Base-by-base conservation (phyloP, 1,284 basidiomycete species). In the Heterobasidion annosum region DNA sequence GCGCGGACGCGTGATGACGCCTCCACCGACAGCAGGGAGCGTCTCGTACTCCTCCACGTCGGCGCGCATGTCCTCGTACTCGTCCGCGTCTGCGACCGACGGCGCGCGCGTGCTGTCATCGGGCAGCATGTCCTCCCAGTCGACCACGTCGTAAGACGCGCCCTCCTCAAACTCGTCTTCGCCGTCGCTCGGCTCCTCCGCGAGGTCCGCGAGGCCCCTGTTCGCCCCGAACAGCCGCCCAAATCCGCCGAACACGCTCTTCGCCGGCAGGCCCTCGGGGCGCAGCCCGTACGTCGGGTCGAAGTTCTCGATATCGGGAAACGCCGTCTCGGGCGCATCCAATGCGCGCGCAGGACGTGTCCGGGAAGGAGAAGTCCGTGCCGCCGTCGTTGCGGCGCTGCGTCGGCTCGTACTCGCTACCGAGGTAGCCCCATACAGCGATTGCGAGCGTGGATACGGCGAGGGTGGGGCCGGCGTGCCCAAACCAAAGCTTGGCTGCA, bases 251-350 rank as follows among this genome's bases (percentile, higher is more conserved):
- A 91, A 92, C 1, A 79, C 73, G 58, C 82, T 85, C 66, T 88
- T 89, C 1, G 75, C 73, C 0, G 93, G 93, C 5, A 95, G 75
- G 10, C 89, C 88, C 63, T 95, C 93, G 0, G 92, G 91, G 13
- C 95, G 85, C n/a, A 98, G 74, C n/a, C 95, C 95, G 64, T 98
- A 98, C 0, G 95, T 98, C 0, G 94, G 95, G 64, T 98, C 95
- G 68, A 92, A 97, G 58, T 89, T 83, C 69, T 96, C 94, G 44
- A 94, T 79, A 54, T 95, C 92, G 1, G 90, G 85, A 58, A 88
- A 84, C 8, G 83, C 78, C 10, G 77, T 75, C 56, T 61, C 59
- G 18, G 73, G 69, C 1, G 73, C 62, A 19, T 78, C 75, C n/a
- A 70, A 58, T 9, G 62, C 54, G 60, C 61, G 46, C 63, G 59